phyloP scores from a whole-genome alignment of 345 rosid genomes.

The Citrus hindsii region DNA sequence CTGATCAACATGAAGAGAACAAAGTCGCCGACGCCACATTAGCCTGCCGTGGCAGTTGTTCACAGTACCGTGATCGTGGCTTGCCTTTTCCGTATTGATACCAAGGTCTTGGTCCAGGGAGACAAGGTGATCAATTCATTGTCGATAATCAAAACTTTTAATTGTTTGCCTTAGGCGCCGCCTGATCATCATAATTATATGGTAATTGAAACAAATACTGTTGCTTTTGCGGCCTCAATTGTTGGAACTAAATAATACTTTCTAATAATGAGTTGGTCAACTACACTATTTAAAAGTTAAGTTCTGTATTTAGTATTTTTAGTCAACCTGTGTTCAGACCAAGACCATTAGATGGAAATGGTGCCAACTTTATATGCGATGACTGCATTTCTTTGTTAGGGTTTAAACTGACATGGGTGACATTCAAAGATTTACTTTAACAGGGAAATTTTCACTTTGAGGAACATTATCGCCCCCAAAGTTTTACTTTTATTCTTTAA shows the following conservation, averaged over 20 bases:
- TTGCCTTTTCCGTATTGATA: not conserved
- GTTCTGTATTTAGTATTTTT: not conserved
- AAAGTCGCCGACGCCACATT: not conserved
- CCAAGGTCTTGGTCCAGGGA: not conserved
- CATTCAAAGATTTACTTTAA: constrained; percentile 15
- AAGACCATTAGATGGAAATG: constrained; percentile 7
- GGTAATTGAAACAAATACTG: not conserved
- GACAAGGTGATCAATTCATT: constrained; percentile 2
- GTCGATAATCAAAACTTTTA: not conserved
- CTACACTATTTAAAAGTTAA: not conserved
- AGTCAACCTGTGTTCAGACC: not conserved
- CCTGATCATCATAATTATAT: not conserved
- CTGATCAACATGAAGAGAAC: not conserved
- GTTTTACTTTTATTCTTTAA: not conserved
- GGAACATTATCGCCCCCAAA: constrained; percentile 12
- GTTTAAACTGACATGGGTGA: constrained; percentile 6
- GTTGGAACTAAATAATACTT: not conserved
- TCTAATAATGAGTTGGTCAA: no score
- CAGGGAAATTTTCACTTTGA: constrained; percentile 8
- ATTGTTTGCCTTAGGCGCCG: not conserved
- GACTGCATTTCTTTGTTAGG: not conserved
- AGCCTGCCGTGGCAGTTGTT: not conserved
- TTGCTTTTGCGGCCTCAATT: constrained; percentile 1
- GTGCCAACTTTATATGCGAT: not conserved
- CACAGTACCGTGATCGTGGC: not conserved